Evolutionary conservation across 257 asterid genomes (phyloP).

Genomic region (Solanum neorickii): DNA sequence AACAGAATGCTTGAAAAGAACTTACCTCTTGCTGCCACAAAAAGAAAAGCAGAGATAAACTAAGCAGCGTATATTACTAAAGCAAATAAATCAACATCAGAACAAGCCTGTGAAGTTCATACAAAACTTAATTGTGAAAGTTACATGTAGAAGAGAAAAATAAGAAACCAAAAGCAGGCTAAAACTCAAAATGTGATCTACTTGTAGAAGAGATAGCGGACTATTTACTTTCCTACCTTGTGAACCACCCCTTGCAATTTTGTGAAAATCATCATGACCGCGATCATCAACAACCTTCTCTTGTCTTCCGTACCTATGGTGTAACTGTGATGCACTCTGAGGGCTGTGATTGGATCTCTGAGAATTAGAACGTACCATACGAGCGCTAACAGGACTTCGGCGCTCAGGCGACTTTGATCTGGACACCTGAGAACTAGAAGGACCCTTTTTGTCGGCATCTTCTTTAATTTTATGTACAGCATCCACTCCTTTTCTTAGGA

Average conservation of each 20-base stretch:
- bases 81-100: not conserved
- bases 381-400: slow-evolving; percentile 66
- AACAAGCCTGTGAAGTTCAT: not conserved
- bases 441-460: slow-evolving; percentile 46
- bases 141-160: not conserved
- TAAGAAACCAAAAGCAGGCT: not conserved
- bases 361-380: slow-evolving; percentile 50
- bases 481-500: slow-evolving; percentile 80
- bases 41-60: slow-evolving; percentile 10
- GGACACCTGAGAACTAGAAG: slow-evolving; percentile 46
- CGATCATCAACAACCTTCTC: slow-evolving; percentile 66
- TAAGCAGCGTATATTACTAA: slow-evolving; percentile 8
- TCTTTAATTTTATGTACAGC: slow-evolving; percentile 85
- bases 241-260: slow-evolving; percentile 58
- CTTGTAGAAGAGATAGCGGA: not conserved
- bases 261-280: slow-evolving; percentile 66
- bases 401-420: slow-evolving; percentile 70
- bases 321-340: slow-evolving; percentile 32
- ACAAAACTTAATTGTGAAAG: not conserved
- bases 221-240: slow-evolving; percentile 51
- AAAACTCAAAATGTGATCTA: not conserved
- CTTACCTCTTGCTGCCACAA: slow-evolving; percentile 99
- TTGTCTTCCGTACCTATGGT: slow-evolving; percentile 51
- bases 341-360: slow-evolving; percentile 65
- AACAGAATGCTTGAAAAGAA: slow-evolving; percentile 77